phyloP scores from a whole-genome alignment of 495 filamentous ascomycete genomes.

The Thermochaetoides thermophila region DNA sequence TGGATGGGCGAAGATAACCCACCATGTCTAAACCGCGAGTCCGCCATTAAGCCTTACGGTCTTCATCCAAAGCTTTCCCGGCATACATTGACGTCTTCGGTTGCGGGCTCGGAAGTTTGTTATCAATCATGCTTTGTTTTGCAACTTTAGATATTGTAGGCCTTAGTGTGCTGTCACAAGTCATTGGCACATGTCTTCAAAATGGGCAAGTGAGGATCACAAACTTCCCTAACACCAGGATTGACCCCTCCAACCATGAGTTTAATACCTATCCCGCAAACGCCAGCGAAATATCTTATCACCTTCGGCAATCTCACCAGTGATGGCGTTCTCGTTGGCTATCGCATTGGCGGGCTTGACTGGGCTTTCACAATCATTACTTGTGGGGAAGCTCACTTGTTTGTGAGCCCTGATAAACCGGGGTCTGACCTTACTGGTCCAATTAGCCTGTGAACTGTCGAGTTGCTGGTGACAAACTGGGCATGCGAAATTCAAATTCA shows the following conservation, averaged over 20 bases:
- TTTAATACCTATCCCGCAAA: slow-evolving; percentile 39
- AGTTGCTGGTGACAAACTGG: slow-evolving; percentile 52
- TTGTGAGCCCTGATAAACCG: slow-evolving; percentile 32
- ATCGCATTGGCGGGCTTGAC: slow-evolving; percentile 47
- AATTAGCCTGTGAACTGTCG: slow-evolving; percentile 32
- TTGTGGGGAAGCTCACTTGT: slow-evolving; percentile 42
- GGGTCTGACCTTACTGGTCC: slow-evolving; percentile 26
- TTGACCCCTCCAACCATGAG: slow-evolving; percentile 21
- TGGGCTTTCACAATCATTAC: slow-evolving; percentile 58
- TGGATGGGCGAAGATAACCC: no score
- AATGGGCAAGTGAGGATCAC: slow-evolving; percentile 43
- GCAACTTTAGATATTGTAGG: slow-evolving; percentile 15
- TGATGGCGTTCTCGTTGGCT: slow-evolving; percentile 42
- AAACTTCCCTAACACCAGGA: slow-evolving; percentile 32
- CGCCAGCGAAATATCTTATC: slow-evolving; percentile 46
- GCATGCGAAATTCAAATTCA: slow-evolving; percentile 47
- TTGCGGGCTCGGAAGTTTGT: neutral
- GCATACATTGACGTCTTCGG: no score
- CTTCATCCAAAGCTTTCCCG: no score
- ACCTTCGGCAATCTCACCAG: slow-evolving; percentile 46
- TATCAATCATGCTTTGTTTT: slow-evolving; percentile 8
- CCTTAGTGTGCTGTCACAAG: slow-evolving; percentile 10
- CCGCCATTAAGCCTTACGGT: no score
- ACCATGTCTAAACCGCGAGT: no score
- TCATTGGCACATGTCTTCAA: slow-evolving; percentile 39